phyloP scores from a whole-genome alignment of 345 rosid genomes.

The Conringia planisiliqua region DNA sequence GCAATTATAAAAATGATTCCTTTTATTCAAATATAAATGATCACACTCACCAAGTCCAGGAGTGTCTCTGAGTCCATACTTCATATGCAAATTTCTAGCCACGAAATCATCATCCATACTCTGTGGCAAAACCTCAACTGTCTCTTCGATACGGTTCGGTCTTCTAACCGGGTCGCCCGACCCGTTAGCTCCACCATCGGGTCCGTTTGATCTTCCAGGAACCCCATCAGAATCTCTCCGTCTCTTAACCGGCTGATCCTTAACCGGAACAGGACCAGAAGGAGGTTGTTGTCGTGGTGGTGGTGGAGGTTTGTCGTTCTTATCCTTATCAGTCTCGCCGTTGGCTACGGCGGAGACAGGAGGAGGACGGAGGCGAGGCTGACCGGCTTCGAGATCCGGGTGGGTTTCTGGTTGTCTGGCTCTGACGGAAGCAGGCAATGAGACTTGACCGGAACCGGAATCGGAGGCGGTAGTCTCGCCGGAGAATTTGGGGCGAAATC shows the following conservation, averaged over 20 bases:
- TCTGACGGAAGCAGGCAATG: constrained; percentile 46
- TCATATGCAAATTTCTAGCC: constrained; percentile 72
- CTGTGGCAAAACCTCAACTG: constrained; percentile 58
- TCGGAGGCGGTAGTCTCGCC: constrained; percentile 82
- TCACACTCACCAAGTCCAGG: constrained; percentile 83
- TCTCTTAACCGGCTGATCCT: constrained; percentile 69
- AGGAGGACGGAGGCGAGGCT: constrained; percentile 27
- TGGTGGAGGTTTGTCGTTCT: constrained; percentile 18
- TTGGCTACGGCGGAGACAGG: constrained; percentile 31
- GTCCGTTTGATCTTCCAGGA: constrained; percentile 39
- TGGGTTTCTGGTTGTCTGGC: constrained; percentile 44
- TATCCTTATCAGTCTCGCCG: constrained; percentile 34
- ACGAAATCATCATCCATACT: constrained; percentile 56
- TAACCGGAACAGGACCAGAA: constrained; percentile 22
- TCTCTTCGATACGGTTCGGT: constrained; percentile 55
- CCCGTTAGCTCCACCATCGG: constrained; percentile 40
- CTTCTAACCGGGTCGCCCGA: constrained; percentile 46
- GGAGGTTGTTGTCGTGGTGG: background rate
- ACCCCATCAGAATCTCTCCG: constrained; percentile 80
- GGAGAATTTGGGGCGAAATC: constrained; percentile 92
- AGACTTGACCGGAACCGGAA: constrained; percentile 52
- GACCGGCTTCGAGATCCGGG: constrained; percentile 81
- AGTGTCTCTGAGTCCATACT: constrained; percentile 80
- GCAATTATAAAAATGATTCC: background rate
- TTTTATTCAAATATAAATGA: background rate